Evolutionary conservation across 345 rosid species (phyloP), one percentile per base, ranked within the genome.

Genomic region (Fremontodendron californicum): DNA sequence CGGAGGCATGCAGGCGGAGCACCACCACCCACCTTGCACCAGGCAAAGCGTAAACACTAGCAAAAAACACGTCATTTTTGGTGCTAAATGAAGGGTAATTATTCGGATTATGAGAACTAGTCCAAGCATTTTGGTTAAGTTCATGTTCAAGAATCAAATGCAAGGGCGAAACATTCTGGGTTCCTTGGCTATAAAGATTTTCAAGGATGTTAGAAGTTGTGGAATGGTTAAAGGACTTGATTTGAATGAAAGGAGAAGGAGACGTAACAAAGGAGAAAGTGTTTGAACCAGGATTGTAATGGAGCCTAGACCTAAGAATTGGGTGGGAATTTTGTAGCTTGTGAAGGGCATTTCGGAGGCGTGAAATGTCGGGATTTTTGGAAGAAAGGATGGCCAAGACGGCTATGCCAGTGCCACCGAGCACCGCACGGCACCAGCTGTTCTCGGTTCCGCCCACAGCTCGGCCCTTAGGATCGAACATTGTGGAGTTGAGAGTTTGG

Each of bases 61-160:
- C 83, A 18, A 79, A 79, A 10, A 85, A 67, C 61, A 77, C 2
- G 27, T 83, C 84, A 10, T 10, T 29, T 42, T 8, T 25, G 0
- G 9, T 46, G 54, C 6, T 9, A 11, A 3, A 33, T 18, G 51
- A 51, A 70, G 13, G 11, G n/a, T n/a, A n/a, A 19, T n/a, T 54
- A 15, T 16, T 57, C 21, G 19, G 31, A 45, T 3, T 19, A 9
- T 31, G 46, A 42, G 46, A 5, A 5, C 58, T 35, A 23, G 6
- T 5, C 88, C 88, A 87, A 0, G 60, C 12, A 71, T 87, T 84
- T 27, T 78, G 62, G 78, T 87, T 87, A 18, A 87, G 87, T 67
- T 82, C 90, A 10, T 85, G 90, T 40, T 87, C 90, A 5, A 84
- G 78, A 69, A 85, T 62, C 31, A 82, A 43, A 19, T 87, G 87